Percentiles rank a stretch among this genome's conserved stretches.
These are phyloP conservation scores for Xylariaceae sp. DNA, from an alignment of 2,329 filamentous ascomycete species.

Conservation along the genomic window DNA sequence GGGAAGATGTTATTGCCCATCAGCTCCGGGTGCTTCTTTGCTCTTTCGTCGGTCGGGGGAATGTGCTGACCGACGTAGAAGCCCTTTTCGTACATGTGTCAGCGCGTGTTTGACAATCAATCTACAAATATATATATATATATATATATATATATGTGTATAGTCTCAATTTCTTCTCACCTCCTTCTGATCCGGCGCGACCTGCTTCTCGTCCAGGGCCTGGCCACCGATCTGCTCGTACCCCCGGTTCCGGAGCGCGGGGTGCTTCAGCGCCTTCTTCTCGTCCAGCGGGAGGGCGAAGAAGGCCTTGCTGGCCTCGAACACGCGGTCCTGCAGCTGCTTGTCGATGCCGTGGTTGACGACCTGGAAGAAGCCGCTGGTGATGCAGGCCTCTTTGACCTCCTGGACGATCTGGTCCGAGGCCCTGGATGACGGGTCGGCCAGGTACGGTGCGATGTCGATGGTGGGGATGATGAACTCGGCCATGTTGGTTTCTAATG, in stretches of 20 bases:
- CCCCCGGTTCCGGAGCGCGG: slow-evolving; percentile 38
- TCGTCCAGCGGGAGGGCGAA: slow-evolving; percentile 43
- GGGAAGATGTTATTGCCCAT: slow-evolving; percentile 21
- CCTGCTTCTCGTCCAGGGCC: slow-evolving; percentile 38
- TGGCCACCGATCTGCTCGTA: slow-evolving; percentile 46
- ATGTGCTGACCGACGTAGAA: slow-evolving; percentile 21
- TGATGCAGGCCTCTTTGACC: slow-evolving; percentile 30
- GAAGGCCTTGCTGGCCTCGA: slow-evolving; percentile 39
- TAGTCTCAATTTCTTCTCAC: background rate
- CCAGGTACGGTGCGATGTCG: slow-evolving; percentile 28
- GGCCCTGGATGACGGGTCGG: slow-evolving; percentile 22
- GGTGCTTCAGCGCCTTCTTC: slow-evolving; percentile 38
- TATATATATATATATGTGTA: no score
- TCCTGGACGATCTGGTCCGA: slow-evolving; percentile 25
- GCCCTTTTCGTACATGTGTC: slow-evolving; percentile 7
- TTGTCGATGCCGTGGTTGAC: slow-evolving; percentile 41
- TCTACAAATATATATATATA: no score
- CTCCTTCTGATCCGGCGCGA: slow-evolving; percentile 28
- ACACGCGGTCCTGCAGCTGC: slow-evolving; percentile 33
- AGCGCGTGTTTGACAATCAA: no score
- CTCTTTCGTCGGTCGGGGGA: slow-evolving; percentile 10
- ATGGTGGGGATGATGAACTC: slow-evolving; percentile 27
- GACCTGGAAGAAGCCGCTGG: slow-evolving; percentile 51
- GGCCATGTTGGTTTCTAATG: background rate
- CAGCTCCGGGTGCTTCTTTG: slow-evolving; percentile 12